phyloP scores from a whole-genome alignment of 768 basidiomycete genomes.

The Lactarius deliciosus region DNA sequence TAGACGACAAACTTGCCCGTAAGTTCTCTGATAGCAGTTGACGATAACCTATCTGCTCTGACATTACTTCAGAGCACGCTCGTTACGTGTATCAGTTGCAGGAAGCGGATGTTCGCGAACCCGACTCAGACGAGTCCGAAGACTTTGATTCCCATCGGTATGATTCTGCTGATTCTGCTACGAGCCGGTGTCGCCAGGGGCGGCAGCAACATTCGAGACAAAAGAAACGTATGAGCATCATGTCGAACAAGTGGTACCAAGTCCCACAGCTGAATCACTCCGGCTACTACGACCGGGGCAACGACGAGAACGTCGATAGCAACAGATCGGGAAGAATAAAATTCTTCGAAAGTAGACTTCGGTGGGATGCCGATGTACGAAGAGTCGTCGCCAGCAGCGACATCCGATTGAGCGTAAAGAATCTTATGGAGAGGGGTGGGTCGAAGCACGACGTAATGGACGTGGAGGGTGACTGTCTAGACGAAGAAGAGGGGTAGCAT shows the following conservation, averaged over 20 bases:
- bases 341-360: constrained; percentile 28
- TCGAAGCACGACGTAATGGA: constrained; percentile 26
- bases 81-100: constrained; percentile 52
- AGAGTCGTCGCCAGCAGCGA: constrained; percentile 23
- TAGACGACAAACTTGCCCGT: constrained; percentile 75
- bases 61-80: constrained; percentile 53
- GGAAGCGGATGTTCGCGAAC: constrained; percentile 32
- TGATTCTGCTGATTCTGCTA: constrained; percentile 45
- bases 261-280: constrained; percentile 46
- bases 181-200: constrained; percentile 32
- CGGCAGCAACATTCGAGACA: constrained; percentile 35
- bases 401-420: constrained; percentile 27
- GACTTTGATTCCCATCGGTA: constrained; percentile 32
- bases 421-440: constrained; percentile 28
- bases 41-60: not conserved
- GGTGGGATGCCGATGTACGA: constrained; percentile 29
- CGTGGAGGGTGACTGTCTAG: constrained; percentile 26
- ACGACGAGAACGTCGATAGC: constrained; percentile 33
- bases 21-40: constrained; percentile 35
- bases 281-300: constrained; percentile 43
- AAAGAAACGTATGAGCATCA: constrained; percentile 65
- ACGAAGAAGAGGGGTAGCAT: constrained; percentile 25
- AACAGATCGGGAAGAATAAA: constrained; percentile 10
- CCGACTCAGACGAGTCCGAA: constrained; percentile 35
- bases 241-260: constrained; percentile 60